Percentiles rank a stretch among this genome's conserved stretches.
These are phyloP conservation scores for Verticillium tricorpus DNA, from an alignment of 2,329 filamentous ascomycete species.

Conservation along the genomic window DNA sequence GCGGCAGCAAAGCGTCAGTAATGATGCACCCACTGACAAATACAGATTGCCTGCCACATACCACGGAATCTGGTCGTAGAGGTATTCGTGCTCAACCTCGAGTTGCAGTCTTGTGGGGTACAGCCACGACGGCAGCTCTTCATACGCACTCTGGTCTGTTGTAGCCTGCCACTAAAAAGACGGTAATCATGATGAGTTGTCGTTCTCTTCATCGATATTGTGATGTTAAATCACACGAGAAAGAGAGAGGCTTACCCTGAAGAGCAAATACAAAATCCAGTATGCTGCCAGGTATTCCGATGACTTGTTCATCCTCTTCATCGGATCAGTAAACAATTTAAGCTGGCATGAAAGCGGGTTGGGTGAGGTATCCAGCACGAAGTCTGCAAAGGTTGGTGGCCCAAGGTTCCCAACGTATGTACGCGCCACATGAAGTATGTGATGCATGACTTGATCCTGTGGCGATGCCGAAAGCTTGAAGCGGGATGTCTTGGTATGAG, in stretches of 20 bases:
- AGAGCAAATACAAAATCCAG: neutral
- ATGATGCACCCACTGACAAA: too few relatives aligned
- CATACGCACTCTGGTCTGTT: neutral
- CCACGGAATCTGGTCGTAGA: neutral
- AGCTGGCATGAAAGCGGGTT: constrained; percentile 1
- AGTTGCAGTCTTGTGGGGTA: neutral
- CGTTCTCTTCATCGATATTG: neutral
- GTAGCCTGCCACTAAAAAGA: neutral
- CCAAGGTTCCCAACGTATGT: neutral
- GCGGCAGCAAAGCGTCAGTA: too few relatives aligned
- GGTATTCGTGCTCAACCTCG: neutral
- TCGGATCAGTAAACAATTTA: neutral
- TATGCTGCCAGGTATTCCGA: neutral
- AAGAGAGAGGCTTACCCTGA: neutral
- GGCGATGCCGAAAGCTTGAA: neutral
- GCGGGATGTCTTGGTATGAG: neutral
- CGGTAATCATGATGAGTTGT: too few relatives aligned
- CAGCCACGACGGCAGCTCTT: neutral
- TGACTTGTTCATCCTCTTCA: neutral
- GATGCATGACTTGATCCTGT: neutral
- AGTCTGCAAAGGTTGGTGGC: neutral
- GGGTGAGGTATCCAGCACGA: neutral
- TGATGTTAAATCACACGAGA: neutral
- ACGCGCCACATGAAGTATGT: neutral
- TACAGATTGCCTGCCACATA: neutral